Evolutionary conservation across 2,329 filamentous ascomycete species (phyloP), one percentile per base, ranked within the genome.

Genomic region (Uncinocarpus reesii): DNA sequence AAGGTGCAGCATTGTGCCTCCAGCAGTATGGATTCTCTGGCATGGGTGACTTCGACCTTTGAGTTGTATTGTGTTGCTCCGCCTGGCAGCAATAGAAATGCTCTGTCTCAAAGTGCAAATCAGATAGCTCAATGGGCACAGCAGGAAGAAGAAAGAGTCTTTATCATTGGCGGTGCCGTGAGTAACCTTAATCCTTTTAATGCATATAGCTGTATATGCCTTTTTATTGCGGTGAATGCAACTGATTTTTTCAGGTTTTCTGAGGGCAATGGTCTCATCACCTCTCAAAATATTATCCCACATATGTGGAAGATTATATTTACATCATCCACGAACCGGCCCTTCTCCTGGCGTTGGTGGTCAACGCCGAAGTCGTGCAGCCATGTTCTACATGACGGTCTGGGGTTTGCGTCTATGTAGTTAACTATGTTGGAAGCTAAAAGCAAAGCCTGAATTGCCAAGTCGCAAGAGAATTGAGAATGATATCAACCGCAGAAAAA

Each of bases 151-250:
- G 89, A 96, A 66, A 75, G 92, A 49, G 71, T 96, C 4, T 98
- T 98, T 62, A 95, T 98, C 51, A 92, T 98, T 61, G 92, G 92
- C 1, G 93, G 92, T n/a, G 92, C 89, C 36, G 90, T 96, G 57
- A 53, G 66, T 62, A 10, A 37, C 38, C 26, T 15, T 46, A 6
- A 23, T 47, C 15, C 26, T 24, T n/a, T n/a, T n/a, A n/a, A n/a
- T n/a, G n/a, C n/a, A n/a, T n/a, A n/a, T n/a, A n/a, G n/a, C 13
- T 18, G 32, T 6, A 36, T 5, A 36, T 24, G n/a, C n/a, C n/a
- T n/a, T n/a, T n/a, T n/a, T n/a, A n/a, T 15, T 29, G 18, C 13
- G 15, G 13, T n/a, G 6, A n/a, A 41, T 20, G 24, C 32, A 5
- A 10, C 36, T 47, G 20, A 47, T 13, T 24, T 34, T 34, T 24